Percentiles rank a stretch among this genome's conserved stretches.
phyloP scores from a whole-genome alignment of 495 filamentous ascomycete species.

The Arthonia radiata region DNA sequence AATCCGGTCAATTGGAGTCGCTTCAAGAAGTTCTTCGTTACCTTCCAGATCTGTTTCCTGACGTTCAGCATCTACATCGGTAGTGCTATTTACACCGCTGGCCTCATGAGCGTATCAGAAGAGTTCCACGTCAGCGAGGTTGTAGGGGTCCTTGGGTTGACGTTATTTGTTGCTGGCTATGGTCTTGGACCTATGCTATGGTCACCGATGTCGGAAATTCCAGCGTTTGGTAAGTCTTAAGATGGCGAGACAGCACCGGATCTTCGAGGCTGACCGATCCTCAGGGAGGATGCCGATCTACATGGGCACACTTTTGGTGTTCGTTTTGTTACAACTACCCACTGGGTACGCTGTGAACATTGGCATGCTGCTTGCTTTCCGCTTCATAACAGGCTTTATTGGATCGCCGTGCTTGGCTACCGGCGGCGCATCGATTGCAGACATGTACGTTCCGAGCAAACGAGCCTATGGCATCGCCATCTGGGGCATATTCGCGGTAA shows the following conservation, averaged over 20 bases:
- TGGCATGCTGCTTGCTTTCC: conserved; percentile 26
- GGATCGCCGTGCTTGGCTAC: conserved; percentile 25
- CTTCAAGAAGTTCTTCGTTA: conserved; percentile 19
- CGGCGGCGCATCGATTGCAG: conserved; percentile 26
- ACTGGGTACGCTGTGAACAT: conserved; percentile 23
- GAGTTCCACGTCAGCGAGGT: conserved; percentile 22
- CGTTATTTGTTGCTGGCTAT: conserved; percentile 23
- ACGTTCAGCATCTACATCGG: conserved; percentile 25
- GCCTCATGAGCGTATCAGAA: conserved; percentile 10
- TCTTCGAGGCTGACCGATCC: too few relatives aligned
- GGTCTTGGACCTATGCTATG: conserved; percentile 22
- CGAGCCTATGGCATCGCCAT: conserved; percentile 12
- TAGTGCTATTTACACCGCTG: conserved; percentile 23
- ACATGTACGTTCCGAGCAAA: conserved; percentile 13
- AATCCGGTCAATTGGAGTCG: conserved; percentile 32
- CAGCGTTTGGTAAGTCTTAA: conserved; percentile 22
- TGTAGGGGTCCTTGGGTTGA: conserved; percentile 23
- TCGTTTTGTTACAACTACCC: conserved; percentile 25
- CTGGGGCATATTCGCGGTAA: conserved; percentile 12
- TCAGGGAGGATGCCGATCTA: conserved; percentile 26
- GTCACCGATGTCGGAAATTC: conserved; percentile 25
- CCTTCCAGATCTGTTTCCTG: conserved; percentile 19
- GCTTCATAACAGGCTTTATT: conserved; percentile 28
- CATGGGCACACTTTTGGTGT: conserved; percentile 19
- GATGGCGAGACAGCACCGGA: too few relatives aligned